Base-by-base conservation (phyloP, 169 alveolate genomes). In the Plasmodium sp. region DNA sequence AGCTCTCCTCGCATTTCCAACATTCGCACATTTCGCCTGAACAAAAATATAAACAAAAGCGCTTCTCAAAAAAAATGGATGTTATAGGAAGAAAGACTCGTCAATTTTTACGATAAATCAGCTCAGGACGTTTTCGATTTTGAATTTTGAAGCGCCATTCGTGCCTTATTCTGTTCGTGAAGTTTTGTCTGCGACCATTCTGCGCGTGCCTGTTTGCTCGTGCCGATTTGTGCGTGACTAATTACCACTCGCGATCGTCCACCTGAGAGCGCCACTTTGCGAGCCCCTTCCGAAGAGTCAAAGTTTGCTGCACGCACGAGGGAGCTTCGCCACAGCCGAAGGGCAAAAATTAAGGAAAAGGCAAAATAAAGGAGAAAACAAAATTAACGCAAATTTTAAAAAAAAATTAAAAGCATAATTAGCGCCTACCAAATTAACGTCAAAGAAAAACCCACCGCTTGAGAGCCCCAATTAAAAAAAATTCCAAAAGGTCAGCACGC, bases 101-200 rank as follows among this genome's bases (percentile, higher is more conserved):
- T 85, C 39, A 74, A 41, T 85, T 51, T 33, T 84, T 67, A 84
- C 74, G 81, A 74, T 74, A 85, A 33, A 77, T 74, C 81, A 85
- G 93, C 43, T 73, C 80, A 45, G 93, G 83, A 84, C 51, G 75
- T 85, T 85, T 85, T 85, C 77, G 41, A 74, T 74, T 67, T 85
- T 85, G 80, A 74, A 74, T 43, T 74, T 84, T 39, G 36, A 51
- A 43, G 74, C 45, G 48, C 77, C 77, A 45, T 75, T 84, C 36
- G 79, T 51, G 45, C 36, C 73, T 18, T 84, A 74, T 14, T 10
- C 6, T 77, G 48, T 77, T 31, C n/a, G 31, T 77, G 58, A n/a
- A 27, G 18, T 2, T 1, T 62, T 22, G 10, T 62, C 18, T 62
- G 75, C 22, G 75, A 62, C 75, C 16, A 27, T 62, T 62, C 18